Base-by-base conservation (phyloP, 768 basidiomycete species). In the Glaciozyma martinii region DNA sequence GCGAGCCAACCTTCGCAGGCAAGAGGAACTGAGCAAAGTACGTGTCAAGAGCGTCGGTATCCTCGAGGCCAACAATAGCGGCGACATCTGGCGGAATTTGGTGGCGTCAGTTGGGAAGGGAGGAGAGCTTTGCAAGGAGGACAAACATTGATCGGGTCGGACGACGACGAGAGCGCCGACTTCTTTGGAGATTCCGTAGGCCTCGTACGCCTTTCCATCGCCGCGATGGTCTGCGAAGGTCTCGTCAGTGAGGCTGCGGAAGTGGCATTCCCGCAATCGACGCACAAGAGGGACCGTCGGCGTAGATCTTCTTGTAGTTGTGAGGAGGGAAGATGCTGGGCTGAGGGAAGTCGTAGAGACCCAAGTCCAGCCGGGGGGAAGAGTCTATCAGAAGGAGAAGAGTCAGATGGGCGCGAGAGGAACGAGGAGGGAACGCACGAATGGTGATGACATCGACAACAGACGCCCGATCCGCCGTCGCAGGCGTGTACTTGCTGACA, bases 381-480 rank as follows among this genome's bases (percentile, higher is more conserved):
- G 60, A 46, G 21, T 62, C 58, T 56, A 49, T 21, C 23, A 12
- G 0, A 2, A 23, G 25, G 5, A 32, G 18, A 32, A 2, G 16
- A 5, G 19, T 16, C 13, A 29, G 29, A 30, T 44, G 18, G 25
- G 25, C 15, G 23, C 13, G n/a, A 8, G 15, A 15, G 30, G 27
- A 37, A 23, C 12, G n/a, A 15, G 44, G 1, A 29, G 33, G 32
- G 7, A 71, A 46, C 61, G 8, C 19, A 70, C 68, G 68, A 29
- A 70, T 74, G 3, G 77, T 83, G 19, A 81, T 71, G n/a, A 74
- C 65, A 25, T 76, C 74, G 49, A 73, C 69, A 43, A 73, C 53
- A 3, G 62, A 55, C 55, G 59, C 62, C 0, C 70, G 53, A 15
- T 50, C 49, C 32, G 52, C 23, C 15, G 42, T 21, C 27, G n/a